Percentiles rank a stretch among this genome's conserved stretches.
Evolutionary conservation across 2,329 filamentous ascomycete genomes (phyloP).

Genomic region (Fusarium redolens): DNA sequence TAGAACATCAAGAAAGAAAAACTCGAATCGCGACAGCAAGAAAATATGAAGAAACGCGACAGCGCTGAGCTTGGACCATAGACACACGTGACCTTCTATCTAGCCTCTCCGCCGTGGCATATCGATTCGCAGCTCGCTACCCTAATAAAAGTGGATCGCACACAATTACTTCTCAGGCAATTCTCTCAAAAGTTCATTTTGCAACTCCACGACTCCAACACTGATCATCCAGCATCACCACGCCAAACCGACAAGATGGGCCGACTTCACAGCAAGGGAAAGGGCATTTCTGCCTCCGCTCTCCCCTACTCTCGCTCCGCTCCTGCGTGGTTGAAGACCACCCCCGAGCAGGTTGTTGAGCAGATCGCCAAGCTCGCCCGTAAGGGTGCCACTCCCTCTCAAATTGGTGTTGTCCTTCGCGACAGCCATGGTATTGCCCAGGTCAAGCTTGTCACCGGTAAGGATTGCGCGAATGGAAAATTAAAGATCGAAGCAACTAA

Average conservation of each 20-base stretch:
- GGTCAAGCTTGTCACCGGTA: constrained; percentile 97
- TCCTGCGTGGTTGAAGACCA: constrained; percentile 98
- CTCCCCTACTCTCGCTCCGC: constrained; percentile 95
- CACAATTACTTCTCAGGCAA: constrained; percentile 1
- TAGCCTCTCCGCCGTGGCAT: too few species aligned
- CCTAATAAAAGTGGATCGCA: constrained; percentile 57
- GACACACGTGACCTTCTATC: constrained; percentile 26
- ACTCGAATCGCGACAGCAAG: constrained; percentile 16
- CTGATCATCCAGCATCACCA: constrained; percentile 46
- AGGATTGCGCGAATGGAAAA: constrained; percentile 48
- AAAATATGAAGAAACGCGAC: constrained; percentile 38
- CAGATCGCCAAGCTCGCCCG: constrained; percentile 99
- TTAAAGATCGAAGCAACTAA: constrained; percentile 49
- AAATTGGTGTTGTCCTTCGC: constrained; percentile 98
- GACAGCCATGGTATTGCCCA: constrained; percentile 98
- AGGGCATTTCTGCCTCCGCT: constrained; percentile 97
- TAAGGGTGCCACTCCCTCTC: constrained; percentile 98
- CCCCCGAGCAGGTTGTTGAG: constrained; percentile 97
- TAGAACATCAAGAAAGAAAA: constrained; percentile 21
- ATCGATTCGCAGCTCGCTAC: constrained; percentile 42
- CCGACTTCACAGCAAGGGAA: constrained; percentile 99
- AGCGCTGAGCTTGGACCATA: constrained; percentile 3
- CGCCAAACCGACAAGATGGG: constrained; percentile 76
- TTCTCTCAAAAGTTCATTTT: constrained; percentile 43
- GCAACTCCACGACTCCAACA: constrained; percentile 53